Base-by-base conservation (phyloP, 2,329 filamentous ascomycete species). In the Macrophomina tecta region DNA sequence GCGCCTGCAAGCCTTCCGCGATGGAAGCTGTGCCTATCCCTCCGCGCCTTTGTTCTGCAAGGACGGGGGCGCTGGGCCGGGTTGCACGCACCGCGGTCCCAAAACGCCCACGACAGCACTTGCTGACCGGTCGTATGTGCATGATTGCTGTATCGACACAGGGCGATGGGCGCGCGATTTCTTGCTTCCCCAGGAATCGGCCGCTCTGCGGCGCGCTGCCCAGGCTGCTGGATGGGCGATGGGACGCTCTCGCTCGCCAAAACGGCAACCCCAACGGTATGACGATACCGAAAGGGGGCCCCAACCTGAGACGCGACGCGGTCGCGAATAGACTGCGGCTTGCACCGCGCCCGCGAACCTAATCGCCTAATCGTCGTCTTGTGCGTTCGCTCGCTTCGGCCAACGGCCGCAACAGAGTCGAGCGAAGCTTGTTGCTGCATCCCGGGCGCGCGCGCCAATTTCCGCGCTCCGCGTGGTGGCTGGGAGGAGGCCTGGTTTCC, bases 1-100 rank as follows among this genome's bases (percentile, higher is more conserved):
- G 63, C 52, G 63, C 51, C 52, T 65, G 63, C 63, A 66, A 61
- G 55, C 64, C 55, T 61, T 66, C 53, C 64, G 64, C 64, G 53
- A 32, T 51, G 53, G 53, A 51, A 52, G 34, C 65, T 67, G 65
- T 36, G 56, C 65, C 65, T 63, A 67, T 67, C 65, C 56, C 53
- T 42, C 65, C 53, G 53, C 53, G 53, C 45, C 53, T 58, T 51
- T 60, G 52, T 51, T 51, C 64, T 61, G 64, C 64, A 66, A 66
- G 64, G 64, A 49, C 51, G 52, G 64, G 32, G 60, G 60, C 46
- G 60, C 46, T 48, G 42, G 56, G 30, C 55, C 55, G 55, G 40
- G 55, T 63, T 30, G 60, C 60, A 52, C 60, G 48, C 46, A 52
- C 49, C 45, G 34, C 48, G 18, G 0, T 42, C 48, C 46, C 48